Evolutionary conservation across 495 filamentous ascomycete genomes (phyloP).

Genomic region (Penicillium simplicissimum): DNA sequence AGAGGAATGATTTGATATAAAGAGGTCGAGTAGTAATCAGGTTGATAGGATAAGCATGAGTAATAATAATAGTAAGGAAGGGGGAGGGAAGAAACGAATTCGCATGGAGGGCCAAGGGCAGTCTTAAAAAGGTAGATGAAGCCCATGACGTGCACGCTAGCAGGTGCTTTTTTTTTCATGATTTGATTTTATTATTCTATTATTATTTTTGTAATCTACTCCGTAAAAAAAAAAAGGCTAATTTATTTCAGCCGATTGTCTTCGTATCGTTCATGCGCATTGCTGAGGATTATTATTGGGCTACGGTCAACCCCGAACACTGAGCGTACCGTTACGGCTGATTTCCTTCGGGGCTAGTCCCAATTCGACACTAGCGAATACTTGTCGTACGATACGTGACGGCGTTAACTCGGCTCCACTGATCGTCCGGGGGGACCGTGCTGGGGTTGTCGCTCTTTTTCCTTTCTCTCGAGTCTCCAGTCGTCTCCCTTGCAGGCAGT

Average conservation of each 20-base stretch:
- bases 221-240: background rate
- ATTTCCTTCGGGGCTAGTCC: conserved; percentile 9
- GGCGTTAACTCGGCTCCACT: conserved; percentile 4
- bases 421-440: conserved; percentile 11
- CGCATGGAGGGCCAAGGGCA: conserved; percentile 8
- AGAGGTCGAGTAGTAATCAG: background rate
- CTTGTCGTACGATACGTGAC: conserved; percentile 8
- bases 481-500: background rate
- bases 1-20: background rate
- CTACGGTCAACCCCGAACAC: conserved; percentile 5
- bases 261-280: background rate
- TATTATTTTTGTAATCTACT: background rate
- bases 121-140: conserved; percentile 20
- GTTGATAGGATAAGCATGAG: conserved; percentile 20
- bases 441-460: background rate
- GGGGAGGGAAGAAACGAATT: conserved; percentile 3
- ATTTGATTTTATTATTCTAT: background rate
- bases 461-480: background rate
- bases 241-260: background rate
- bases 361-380: conserved; percentile 7
- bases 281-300: background rate
- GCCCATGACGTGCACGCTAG: conserved; percentile 19
- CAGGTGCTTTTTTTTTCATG: background rate
- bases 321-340: conserved; percentile 11
- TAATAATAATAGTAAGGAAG: conserved; percentile 19